These are phyloP conservation scores for Phyllosticta capitalensis DNA, from an alignment of 2,329 filamentous ascomycete genomes.

Conservation along the genomic window DNA sequence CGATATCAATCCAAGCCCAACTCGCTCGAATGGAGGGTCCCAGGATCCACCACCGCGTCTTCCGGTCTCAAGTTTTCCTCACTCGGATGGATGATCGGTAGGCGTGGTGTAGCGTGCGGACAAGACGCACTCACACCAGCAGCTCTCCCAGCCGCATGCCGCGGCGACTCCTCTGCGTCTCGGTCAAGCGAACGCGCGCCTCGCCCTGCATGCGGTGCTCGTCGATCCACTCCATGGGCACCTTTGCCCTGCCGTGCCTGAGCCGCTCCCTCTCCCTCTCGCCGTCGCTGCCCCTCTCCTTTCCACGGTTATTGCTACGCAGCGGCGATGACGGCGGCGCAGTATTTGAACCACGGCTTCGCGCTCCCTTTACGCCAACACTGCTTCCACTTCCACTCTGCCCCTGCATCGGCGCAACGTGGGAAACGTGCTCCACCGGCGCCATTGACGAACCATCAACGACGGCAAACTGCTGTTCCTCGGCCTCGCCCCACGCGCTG, in stretches of 20 bases:
- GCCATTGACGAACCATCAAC: not conserved
- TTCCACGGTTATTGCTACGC: not conserved
- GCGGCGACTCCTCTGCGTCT: not conserved
- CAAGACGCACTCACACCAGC: constrained; percentile 3
- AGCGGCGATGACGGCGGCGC: not conserved
- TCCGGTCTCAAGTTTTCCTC: no score
- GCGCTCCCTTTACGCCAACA: no score
- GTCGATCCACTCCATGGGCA: not conserved
- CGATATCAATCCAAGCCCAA: no score
- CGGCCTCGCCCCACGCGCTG: constrained; percentile 19
- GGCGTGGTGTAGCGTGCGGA: no score
- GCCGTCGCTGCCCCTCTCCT: not conserved
- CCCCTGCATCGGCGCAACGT: not conserved
- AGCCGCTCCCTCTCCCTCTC: not conserved
- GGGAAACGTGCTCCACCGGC: not conserved
- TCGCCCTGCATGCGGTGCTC: not conserved
- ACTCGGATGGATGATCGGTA: no score
- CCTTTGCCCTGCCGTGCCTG: no score
- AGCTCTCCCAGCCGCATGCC: constrained; percentile 5
- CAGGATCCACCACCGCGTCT: no score
- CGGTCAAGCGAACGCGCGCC: not conserved
- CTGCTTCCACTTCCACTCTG: not conserved
- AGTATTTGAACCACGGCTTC: no score
- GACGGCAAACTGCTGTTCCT: not conserved
- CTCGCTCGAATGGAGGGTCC: no score